phyloP scores from a whole-genome alignment of 345 rosid species.

The Dimocarpus longan region DNA sequence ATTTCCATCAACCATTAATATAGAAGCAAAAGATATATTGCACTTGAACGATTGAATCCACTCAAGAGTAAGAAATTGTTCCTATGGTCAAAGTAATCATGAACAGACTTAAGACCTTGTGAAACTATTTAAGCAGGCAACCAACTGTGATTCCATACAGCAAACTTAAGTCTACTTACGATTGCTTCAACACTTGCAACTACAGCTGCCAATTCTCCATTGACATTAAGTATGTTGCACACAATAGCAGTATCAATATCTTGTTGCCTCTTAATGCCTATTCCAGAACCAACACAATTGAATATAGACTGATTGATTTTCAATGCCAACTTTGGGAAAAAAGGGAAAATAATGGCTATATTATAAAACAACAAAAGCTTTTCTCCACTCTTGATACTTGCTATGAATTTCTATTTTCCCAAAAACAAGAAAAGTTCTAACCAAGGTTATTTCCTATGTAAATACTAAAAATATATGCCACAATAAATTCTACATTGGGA shows the following conservation, averaged over 20 bases:
- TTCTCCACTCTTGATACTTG: neutral
- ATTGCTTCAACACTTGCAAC: constrained; percentile 85
- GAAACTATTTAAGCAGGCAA: neutral
- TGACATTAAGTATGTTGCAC: constrained; percentile 56
- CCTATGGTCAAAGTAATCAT: constrained; percentile 46
- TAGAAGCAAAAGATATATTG: constrained; percentile 52
- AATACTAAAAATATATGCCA: too few relatives aligned
- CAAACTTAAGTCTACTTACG: constrained; percentile 45
- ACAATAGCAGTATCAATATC: constrained; percentile 70
- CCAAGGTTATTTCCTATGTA: neutral
- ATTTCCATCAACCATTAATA: constrained; percentile 82
- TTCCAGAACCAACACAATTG: constrained; percentile 11
- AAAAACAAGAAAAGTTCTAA: neutral
- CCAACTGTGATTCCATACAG: constrained; percentile 3
- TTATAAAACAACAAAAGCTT: neutral
- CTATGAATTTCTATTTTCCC: neutral
- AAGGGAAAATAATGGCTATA: neutral
- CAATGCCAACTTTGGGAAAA: neutral
- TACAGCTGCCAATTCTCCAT: constrained; percentile 77
- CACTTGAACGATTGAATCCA: constrained; percentile 69
- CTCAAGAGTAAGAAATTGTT: constrained; percentile 72
- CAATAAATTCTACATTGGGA: too few relatives aligned
- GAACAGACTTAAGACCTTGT: constrained; percentile 9
- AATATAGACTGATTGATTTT: neutral
- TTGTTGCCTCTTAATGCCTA: constrained; percentile 69